A percentile compares a stretch with the other conserved stretches of the same genome.
Evolutionary conservation across 164 flowering plant species (phyloP).

Genomic region (Pachysandra terminalis): DNA sequence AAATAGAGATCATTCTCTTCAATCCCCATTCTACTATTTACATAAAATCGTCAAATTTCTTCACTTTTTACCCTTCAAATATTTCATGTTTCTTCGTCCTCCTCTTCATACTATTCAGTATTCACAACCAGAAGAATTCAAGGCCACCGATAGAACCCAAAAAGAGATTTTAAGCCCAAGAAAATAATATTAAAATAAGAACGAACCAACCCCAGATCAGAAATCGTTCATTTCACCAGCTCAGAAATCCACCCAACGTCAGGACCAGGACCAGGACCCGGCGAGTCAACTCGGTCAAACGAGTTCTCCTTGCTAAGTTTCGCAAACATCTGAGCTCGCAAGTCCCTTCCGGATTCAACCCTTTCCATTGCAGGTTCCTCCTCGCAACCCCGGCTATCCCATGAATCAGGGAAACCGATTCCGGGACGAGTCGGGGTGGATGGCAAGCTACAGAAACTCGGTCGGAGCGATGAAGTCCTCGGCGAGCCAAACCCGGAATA

Average conservation of each 20-base stretch:
- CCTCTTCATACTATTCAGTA: no score
- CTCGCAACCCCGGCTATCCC: slow-evolving; percentile 17
- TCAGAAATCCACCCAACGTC: slow-evolving; percentile 84
- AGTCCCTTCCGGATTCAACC: slow-evolving; percentile 68
- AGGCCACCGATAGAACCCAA: not conserved
- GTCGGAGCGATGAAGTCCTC: slow-evolving; percentile 30
- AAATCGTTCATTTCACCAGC: slow-evolving; percentile 41
- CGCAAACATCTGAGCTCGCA: slow-evolving; percentile 59
- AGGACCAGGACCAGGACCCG: slow-evolving; percentile 25
- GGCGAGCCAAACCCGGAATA: slow-evolving; percentile 40
- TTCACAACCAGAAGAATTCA: slow-evolving; percentile 2
- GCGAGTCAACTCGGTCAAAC: slow-evolving; percentile 30
- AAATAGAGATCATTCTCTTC: not conserved
- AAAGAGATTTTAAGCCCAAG: slow-evolving; percentile 9
- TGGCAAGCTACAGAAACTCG: slow-evolving; percentile 57
- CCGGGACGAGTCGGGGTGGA: slow-evolving; percentile 53
- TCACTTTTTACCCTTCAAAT: no score
- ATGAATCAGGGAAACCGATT: slow-evolving; percentile 12
- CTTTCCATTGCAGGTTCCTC: slow-evolving; percentile 69
- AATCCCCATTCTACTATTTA: not conserved
- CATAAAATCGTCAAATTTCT: not conserved
- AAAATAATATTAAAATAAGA: slow-evolving; percentile 2
- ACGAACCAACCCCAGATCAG: not conserved
- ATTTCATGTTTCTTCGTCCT: no score
- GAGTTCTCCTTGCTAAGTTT: slow-evolving; percentile 66